A percentile compares a stretch with the other conserved stretches of the same genome.
These are phyloP conservation scores for Mediolabrus comicus DNA, from an alignment of 108 stramenopile species.

Conservation along the genomic window DNA sequence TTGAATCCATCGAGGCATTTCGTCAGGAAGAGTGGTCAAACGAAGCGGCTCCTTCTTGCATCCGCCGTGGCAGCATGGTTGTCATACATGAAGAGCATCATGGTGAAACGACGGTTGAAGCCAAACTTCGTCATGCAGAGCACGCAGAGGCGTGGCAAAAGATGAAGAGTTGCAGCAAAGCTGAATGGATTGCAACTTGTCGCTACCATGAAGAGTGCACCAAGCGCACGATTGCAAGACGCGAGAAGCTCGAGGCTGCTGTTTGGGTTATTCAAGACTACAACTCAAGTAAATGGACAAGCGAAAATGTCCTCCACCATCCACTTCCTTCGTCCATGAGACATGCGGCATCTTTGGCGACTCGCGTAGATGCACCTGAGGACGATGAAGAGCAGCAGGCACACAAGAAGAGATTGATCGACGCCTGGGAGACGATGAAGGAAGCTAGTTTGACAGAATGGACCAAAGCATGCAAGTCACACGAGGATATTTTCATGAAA, in stretches of 20 bases:
- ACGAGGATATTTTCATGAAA: slow-evolving; percentile 46
- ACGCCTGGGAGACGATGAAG: slow-evolving; percentile 35
- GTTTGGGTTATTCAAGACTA: slow-evolving; percentile 28
- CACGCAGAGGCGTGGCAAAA: slow-evolving; percentile 33
- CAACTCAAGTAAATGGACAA: slow-evolving; percentile 18
- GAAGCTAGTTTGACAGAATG: slow-evolving; percentile 13
- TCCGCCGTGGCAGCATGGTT: slow-evolving; percentile 20
- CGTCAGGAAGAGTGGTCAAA: slow-evolving; percentile 33
- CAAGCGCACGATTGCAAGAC: slow-evolving; percentile 4
- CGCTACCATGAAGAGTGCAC: slow-evolving; percentile 23
- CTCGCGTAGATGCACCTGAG: not conserved
- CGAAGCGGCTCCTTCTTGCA: slow-evolving; percentile 6
- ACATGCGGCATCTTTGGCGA: slow-evolving; percentile 20
- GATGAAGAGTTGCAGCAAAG: slow-evolving; percentile 18
- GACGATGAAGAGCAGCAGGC: slow-evolving; percentile 11
- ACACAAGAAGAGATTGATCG: slow-evolving; percentile 11
- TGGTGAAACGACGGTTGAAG: slow-evolving; percentile 26
- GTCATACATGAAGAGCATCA: slow-evolving; percentile 14
- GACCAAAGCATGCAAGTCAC: slow-evolving; percentile 38
- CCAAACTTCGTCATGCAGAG: slow-evolving; percentile 27
- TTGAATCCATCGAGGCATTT: slow-evolving; percentile 29
- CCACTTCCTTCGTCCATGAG: slow-evolving; percentile 5
- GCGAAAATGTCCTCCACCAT: slow-evolving; percentile 6
- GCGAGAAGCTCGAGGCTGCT: slow-evolving; percentile 21
- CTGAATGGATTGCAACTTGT: slow-evolving; percentile 27